Conservation (phyloP, 2,329 filamentous ascomycete species). For the Sarocladiaceae sp. region DNA sequence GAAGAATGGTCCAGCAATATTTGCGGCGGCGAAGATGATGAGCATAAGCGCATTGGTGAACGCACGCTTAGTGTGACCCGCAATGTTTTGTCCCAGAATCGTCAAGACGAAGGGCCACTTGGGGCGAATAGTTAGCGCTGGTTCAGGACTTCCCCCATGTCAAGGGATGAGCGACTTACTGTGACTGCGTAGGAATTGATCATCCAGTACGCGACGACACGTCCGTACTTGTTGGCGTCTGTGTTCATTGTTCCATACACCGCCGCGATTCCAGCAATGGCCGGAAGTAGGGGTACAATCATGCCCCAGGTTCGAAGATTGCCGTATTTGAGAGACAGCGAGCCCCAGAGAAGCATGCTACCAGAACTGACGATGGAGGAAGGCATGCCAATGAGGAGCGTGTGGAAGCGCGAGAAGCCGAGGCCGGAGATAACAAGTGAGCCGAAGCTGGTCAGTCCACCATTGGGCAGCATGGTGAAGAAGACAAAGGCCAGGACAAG, state of each 20-base stretch:
- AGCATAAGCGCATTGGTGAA: neutral
- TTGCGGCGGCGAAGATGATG: neutral
- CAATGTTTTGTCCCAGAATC: neutral
- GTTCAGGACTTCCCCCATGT: neutral
- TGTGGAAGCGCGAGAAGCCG: slow-evolving; percentile 18
- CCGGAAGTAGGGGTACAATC: slow-evolving; percentile 20
- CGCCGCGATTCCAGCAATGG: slow-evolving; percentile 20
- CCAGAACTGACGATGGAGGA: slow-evolving; percentile 20
- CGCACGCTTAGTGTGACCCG: neutral
- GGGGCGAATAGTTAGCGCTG: neutral
- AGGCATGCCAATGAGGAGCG: slow-evolving; percentile 18
- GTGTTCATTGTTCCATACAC: slow-evolving; percentile 21
- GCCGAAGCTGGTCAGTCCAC: slow-evolving; percentile 17
- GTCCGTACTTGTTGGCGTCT: slow-evolving; percentile 19
- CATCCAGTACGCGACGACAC: slow-evolving; percentile 18
- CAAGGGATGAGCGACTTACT: slow-evolving; percentile 11
- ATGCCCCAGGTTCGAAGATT: slow-evolving; percentile 22
- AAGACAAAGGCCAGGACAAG: slow-evolving; percentile 12
- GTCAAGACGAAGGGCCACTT: slow-evolving; percentile 19
- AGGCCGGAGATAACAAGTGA: slow-evolving; percentile 20
- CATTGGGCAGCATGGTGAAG: slow-evolving; percentile 15
- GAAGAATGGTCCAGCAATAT: neutral
- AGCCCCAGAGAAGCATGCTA: slow-evolving; percentile 20
- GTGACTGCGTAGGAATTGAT: slow-evolving; percentile 23
- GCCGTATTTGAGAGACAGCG: slow-evolving; percentile 19